phyloP scores from a whole-genome alignment of 441 rosid species.

The Adansonia grandidieri region DNA sequence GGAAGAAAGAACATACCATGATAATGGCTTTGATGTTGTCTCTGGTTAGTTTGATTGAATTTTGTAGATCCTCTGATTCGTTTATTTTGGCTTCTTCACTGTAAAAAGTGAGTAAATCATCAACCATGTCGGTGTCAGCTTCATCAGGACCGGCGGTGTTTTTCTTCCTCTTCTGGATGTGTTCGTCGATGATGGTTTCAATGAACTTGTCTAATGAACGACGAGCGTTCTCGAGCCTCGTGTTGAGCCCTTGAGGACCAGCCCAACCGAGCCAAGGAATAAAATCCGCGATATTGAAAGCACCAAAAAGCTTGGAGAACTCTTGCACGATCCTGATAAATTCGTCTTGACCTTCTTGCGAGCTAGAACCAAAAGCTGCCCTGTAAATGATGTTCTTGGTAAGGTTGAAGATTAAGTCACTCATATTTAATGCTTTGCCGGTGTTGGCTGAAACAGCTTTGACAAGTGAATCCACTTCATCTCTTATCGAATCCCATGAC shows the following conservation, averaged over 20 bases:
- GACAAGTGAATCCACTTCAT: slow-evolving; percentile 73
- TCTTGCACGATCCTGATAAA: slow-evolving; percentile 82
- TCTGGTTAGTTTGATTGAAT: slow-evolving; percentile 66
- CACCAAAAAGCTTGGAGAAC: slow-evolving; percentile 93
- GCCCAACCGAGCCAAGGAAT: slow-evolving; percentile 72
- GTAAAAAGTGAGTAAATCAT: slow-evolving; percentile 78
- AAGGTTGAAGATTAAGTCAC: slow-evolving; percentile 67
- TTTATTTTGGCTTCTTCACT: slow-evolving; percentile 66
- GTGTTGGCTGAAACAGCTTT: slow-evolving; percentile 41
- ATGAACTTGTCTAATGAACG: slow-evolving; percentile 69
- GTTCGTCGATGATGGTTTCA: slow-evolving; percentile 77
- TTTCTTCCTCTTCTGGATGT: slow-evolving; percentile 50
- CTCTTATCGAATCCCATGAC: slow-evolving; percentile 89
- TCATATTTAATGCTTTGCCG: slow-evolving; percentile 70
- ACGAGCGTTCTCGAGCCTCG: slow-evolving; percentile 66
- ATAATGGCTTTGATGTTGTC: slow-evolving; percentile 94
- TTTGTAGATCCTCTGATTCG: slow-evolving; percentile 64
- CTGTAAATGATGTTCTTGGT: slow-evolving; percentile 77
- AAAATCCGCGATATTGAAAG: slow-evolving; percentile 88
- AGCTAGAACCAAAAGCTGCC: slow-evolving; percentile 79
- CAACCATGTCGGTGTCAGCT: slow-evolving; percentile 85
- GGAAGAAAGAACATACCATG: slow-evolving; percentile 57
- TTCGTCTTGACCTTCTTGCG: slow-evolving; percentile 67
- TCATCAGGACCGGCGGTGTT: slow-evolving; percentile 34
- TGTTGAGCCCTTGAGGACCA: slow-evolving; percentile 72